Evolutionary conservation across 177 flowering plant genomes (phyloP).

Genomic region (Vitis hybrid): DNA sequence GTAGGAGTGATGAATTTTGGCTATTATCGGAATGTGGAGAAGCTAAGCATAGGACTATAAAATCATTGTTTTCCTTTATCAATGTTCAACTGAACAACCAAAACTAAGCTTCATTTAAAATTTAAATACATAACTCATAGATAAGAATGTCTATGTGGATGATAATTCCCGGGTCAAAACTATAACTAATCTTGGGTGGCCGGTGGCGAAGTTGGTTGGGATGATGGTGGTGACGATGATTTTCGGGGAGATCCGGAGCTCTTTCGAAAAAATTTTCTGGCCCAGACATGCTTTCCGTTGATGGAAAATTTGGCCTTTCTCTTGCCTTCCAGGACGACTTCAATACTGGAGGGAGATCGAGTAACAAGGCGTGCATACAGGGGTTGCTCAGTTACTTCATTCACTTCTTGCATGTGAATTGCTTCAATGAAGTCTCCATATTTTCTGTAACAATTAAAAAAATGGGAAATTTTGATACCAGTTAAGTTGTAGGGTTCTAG

Average conservation of each 20-base stretch:
- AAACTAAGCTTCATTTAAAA: no score
- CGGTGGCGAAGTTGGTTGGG: not conserved
- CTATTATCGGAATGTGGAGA: constrained; percentile 13
- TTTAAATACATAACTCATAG: no score
- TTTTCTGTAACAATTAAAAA: constrained; percentile 14
- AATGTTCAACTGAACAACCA: no score
- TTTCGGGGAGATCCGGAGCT: not conserved
- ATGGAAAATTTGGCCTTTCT: constrained; percentile 29
- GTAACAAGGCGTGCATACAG: constrained; percentile 47
- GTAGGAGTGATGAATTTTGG: constrained; percentile 28
- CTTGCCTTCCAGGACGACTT: constrained; percentile 13
- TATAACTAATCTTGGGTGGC: not conserved
- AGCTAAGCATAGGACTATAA: not conserved
- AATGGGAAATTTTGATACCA: no score
- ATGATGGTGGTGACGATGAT: not conserved
- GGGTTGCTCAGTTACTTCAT: constrained; percentile 26
- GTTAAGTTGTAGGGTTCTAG: no score
- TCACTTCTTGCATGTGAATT: constrained; percentile 45
- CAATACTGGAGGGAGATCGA: constrained; percentile 8
- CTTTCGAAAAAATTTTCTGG: constrained; percentile 23
- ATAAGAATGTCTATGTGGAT: no score
- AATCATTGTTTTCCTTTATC: no score
- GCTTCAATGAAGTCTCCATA: constrained; percentile 42
- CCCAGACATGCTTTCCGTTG: constrained; percentile 44
- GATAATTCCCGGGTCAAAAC: no score